Evolutionary conservation across 306 rosid species (phyloP), one percentile per base, ranked within the genome.

Genomic region (Malus sylvestris): DNA sequence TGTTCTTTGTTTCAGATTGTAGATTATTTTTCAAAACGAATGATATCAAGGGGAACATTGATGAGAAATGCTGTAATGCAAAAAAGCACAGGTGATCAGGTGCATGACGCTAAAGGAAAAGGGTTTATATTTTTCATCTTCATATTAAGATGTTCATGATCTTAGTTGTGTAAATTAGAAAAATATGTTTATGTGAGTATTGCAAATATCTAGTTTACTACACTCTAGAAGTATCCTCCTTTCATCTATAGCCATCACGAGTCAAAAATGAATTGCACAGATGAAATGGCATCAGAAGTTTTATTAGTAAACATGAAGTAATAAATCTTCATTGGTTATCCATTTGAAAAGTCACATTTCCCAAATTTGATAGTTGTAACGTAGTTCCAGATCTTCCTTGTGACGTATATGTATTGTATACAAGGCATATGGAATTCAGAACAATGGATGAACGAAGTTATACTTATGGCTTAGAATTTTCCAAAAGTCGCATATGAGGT

Each of bases 21-120:
- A 19, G 85, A 71, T 45, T 95, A 92, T 83, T 86, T 95, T 81
- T 76, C 89, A 0, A 93, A 90, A 85, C 91, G 98, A 73, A 55
- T 83, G 80, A 92, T 95, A 77, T 87, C 97, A 2, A 83, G 66
- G 72, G 81, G 83, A 70, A 95, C 96, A 46, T 73, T 95, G 80
- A 69, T 71, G 72, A 92, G 96, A 82, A 95, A 95, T 89, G 77
- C 71, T 71, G 91, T 92, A 15, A 90, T 62, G 96, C 97, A 95
- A 85, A 95, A 81, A 80, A 75, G 68, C 70, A 80, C 15, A 82
- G 67, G 55, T n/a, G 79, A 86, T 79, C 96, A 90, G 98, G 98
- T 95, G 76, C 78, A 77, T 46, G 46, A 71, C 19, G 45, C 82
- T 78, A 7, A 67, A 30, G 67, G 71, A 29, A 72, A 53, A 42